Percentiles rank a stretch among this genome's conserved stretches.
These are phyloP conservation scores for Beauveria australis DNA, from an alignment of 2,329 filamentous ascomycete species.

Conservation along the genomic window DNA sequence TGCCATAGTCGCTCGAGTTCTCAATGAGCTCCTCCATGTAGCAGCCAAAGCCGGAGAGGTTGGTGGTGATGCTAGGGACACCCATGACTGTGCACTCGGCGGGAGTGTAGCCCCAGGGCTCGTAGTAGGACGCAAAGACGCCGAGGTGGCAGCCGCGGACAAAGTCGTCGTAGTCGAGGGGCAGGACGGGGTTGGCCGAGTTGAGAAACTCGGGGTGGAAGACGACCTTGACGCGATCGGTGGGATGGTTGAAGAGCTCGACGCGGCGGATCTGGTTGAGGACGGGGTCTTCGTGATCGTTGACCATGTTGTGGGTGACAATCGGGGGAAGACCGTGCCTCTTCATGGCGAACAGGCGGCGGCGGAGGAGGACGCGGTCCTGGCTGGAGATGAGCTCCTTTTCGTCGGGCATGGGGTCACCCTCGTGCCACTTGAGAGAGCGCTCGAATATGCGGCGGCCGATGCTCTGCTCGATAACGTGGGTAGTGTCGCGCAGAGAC, in stretches of 20 bases:
- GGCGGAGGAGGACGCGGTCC: constrained; percentile 85
- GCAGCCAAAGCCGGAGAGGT: constrained; percentile 94
- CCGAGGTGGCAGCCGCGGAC: constrained; percentile 94
- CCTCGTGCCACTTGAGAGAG: constrained; percentile 91
- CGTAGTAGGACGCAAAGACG: constrained; percentile 96
- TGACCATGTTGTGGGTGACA: constrained; percentile 98
- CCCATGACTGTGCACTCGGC: constrained; percentile 99
- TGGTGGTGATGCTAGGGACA: constrained; percentile 95
- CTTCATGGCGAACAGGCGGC: constrained; percentile 95
- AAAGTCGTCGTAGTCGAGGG: constrained; percentile 97
- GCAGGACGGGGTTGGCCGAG: constrained; percentile 88
- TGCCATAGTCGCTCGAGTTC: constrained; percentile 95
- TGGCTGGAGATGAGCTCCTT: constrained; percentile 90
- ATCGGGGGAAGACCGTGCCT: constrained; percentile 82
- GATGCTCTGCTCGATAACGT: constrained; percentile 86
- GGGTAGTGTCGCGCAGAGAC: constrained; percentile 84
- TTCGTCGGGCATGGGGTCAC: constrained; percentile 86
- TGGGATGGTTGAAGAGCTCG: constrained; percentile 92
- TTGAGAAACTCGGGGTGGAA: constrained; percentile 98
- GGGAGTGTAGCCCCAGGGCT: constrained; percentile 98
- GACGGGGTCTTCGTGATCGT: constrained; percentile 87
- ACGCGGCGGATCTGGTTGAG: constrained; percentile 93
- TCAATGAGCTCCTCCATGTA: constrained; percentile 99
- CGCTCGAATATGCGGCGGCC: constrained; percentile 92
- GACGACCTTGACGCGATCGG: constrained; percentile 91